Conservation (phyloP, 148 eudicot species). For the Amaranthus cruentus region DNA sequence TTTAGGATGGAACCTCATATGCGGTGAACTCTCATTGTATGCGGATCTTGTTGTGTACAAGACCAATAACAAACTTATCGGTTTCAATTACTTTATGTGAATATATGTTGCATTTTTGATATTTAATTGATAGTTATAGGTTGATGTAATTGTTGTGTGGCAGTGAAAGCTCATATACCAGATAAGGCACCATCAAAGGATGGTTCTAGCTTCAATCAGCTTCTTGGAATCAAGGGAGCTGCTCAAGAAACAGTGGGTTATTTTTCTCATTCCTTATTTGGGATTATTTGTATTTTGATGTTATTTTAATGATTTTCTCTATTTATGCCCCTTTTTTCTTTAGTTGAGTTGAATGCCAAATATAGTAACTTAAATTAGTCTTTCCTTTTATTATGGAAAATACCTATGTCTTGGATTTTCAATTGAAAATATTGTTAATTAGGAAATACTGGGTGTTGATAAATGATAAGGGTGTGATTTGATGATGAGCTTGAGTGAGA, state of each 20-base stretch:
- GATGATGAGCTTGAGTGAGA: background rate
- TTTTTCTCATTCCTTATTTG: background rate
- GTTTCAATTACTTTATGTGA: background rate
- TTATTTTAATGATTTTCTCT: background rate
- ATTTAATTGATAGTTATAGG: background rate
- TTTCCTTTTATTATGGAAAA: background rate
- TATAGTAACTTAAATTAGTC: background rate
- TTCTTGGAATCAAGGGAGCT: slow-evolving; percentile 94
- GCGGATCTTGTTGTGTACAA: too few relatives aligned
- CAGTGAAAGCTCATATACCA: slow-evolving; percentile 68
- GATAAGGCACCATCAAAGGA: slow-evolving; percentile 69
- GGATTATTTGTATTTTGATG: background rate
- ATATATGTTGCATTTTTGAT: background rate
- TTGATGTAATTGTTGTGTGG: slow-evolving; percentile 18
- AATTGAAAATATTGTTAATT: background rate
- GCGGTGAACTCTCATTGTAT: too few relatives aligned
- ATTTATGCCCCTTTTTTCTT: background rate
- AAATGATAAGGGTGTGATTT: background rate
- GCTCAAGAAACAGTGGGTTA: slow-evolving; percentile 72
- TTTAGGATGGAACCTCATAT: too few relatives aligned
- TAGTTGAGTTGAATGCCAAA: background rate
- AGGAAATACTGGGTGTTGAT: background rate
- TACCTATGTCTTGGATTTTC: background rate
- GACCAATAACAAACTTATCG: too few relatives aligned
- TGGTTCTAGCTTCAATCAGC: slow-evolving; percentile 87